Evolutionary conservation across 1,284 basidiomycete species (phyloP).

Genomic region (Boletus coffeatus): DNA sequence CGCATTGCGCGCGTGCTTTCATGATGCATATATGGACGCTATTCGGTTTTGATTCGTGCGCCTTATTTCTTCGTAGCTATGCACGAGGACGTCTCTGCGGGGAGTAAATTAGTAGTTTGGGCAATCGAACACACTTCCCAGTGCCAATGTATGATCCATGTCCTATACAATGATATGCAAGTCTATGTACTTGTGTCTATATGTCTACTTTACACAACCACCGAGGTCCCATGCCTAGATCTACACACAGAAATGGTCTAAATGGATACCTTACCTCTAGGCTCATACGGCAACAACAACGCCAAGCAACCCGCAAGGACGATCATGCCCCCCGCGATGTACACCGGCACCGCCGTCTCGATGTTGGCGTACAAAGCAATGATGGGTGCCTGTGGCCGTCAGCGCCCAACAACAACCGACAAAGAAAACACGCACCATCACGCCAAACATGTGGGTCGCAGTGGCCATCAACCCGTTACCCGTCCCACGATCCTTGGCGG

Average conservation of each 20-base stretch:
- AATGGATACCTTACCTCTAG: conserved; percentile 63
- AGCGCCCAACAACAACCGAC: no score
- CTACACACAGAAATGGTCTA: conserved; percentile 21
- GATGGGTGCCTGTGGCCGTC: not conserved
- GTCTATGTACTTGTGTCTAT: not conserved
- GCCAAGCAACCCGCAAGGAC: conserved; percentile 60
- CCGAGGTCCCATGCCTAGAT: not conserved
- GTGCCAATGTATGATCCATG: no score
- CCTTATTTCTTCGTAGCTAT: not conserved
- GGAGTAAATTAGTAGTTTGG: not conserved
- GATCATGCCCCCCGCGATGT: conserved; percentile 69
- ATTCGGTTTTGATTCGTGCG: not conserved
- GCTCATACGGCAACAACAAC: conserved; percentile 70
- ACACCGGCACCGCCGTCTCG: conserved; percentile 66
- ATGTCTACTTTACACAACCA: not conserved
- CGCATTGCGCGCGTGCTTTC: not conserved
- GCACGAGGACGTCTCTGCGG: not conserved
- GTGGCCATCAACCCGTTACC: conserved; percentile 63
- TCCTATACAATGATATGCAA: not conserved
- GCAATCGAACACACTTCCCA: not conserved
- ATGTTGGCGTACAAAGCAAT: conserved; percentile 69
- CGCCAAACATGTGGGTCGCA: conserved; percentile 58
- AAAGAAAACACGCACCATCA: conserved; percentile 40
- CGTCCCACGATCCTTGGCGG: conserved; percentile 66
- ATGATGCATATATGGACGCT: not conserved